A percentile compares a stretch with the other conserved stretches of the same genome.
phyloP scores from a whole-genome alignment of 208 protist genomes.

The Novymonas esmeraldas region DNA sequence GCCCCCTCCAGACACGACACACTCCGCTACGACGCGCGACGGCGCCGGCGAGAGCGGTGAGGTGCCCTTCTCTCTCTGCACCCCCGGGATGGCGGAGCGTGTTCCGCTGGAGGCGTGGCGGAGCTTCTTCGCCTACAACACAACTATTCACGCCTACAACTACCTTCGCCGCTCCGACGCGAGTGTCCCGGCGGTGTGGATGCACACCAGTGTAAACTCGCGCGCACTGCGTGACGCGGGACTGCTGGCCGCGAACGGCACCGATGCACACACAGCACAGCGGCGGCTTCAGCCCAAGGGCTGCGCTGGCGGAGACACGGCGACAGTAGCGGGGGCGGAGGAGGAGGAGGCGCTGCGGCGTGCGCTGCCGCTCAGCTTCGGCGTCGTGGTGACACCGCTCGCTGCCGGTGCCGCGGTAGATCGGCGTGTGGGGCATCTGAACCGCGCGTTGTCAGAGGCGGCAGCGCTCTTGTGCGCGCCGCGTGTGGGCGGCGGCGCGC shows the following conservation, averaged over 20 bases:
- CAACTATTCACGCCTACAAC: slow-evolving; percentile 77
- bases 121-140: slow-evolving; percentile 64
- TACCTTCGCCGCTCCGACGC: slow-evolving; percentile 75
- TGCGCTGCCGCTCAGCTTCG: slow-evolving; percentile 47
- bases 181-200: slow-evolving; percentile 48
- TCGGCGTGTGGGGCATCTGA: slow-evolving; percentile 37
- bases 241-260: slow-evolving; percentile 14
- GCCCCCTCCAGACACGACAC: neutral
- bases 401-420: slow-evolving; percentile 54
- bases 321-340: slow-evolving; percentile 1
- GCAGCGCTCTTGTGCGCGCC: slow-evolving; percentile 18
- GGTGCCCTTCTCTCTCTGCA: slow-evolving; percentile 25
- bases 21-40: neutral
- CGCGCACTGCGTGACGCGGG: slow-evolving; percentile 7
- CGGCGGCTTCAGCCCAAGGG: too few species aligned
- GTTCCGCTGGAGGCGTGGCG: slow-evolving; percentile 21
- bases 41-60: neutral
- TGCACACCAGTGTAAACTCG: slow-evolving; percentile 33
- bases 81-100: slow-evolving; percentile 7
- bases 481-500: neutral
- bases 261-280: neutral
- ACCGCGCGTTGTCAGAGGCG: slow-evolving; percentile 43
- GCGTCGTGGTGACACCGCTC: slow-evolving; percentile 63
- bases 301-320: neutral
- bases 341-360: slow-evolving; percentile 1